These are phyloP conservation scores for Claviceps maximensis DNA, from an alignment of 2,329 filamentous ascomycete genomes.

Conservation along the genomic window DNA sequence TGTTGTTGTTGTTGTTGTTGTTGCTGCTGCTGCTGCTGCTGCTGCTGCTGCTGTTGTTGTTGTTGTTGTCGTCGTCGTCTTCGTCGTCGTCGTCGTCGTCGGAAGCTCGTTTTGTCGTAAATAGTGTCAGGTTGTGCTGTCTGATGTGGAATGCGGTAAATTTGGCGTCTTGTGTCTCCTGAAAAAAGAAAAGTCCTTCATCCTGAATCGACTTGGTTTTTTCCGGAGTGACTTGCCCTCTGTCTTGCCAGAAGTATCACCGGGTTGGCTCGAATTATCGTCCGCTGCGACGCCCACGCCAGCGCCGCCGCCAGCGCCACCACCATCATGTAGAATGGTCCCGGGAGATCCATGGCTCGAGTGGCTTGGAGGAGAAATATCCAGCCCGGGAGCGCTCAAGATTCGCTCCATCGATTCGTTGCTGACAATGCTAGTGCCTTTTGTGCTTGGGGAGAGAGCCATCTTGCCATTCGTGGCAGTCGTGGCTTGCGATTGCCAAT, in stretches of 20 bases:
- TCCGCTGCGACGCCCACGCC: conserved; percentile 7
- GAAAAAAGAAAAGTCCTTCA: conserved; percentile 47
- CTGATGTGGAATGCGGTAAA: conserved; percentile 19
- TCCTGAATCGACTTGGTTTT: conserved; percentile 49
- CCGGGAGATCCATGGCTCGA: conserved; percentile 15
- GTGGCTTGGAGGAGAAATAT: conserved; percentile 24
- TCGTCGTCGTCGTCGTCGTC: too few species aligned
- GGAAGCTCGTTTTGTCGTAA: neutral
- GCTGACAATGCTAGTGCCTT: conserved; percentile 53
- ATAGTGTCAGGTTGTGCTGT: conserved; percentile 18
- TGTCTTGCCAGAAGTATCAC: conserved; percentile 31
- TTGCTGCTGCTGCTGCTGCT: too few species aligned
- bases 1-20: neutral
- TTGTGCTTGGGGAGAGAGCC: conserved; percentile 51
- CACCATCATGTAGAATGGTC: conserved; percentile 13
- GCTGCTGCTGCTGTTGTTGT: neutral
- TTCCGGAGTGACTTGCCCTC: conserved; percentile 43
- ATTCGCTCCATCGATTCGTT: conserved; percentile 41
- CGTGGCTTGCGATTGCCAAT: conserved; percentile 50
- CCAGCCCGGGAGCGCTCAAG: conserved; percentile 27
- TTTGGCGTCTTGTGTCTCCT: conserved; percentile 35
- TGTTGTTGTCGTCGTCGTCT: neutral
- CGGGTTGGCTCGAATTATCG: conserved; percentile 22
- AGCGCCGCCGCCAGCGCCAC: conserved; percentile 2
- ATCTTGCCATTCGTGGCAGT: conserved; percentile 51